These are phyloP conservation scores for Puya raimondii DNA, from an alignment of 176 grass and related monocot species.

Conservation along the genomic window DNA sequence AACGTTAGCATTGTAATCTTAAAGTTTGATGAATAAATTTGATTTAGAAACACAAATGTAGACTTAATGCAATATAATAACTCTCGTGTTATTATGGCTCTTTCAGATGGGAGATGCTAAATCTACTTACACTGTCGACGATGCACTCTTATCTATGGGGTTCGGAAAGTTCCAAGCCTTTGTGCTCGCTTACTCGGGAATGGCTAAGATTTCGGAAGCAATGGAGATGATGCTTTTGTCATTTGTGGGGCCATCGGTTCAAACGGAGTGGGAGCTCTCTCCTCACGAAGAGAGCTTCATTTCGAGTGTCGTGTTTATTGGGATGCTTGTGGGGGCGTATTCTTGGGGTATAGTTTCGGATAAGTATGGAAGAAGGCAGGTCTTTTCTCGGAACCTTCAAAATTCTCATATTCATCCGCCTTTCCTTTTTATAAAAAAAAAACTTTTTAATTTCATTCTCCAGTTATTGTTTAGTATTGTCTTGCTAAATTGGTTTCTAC, in stretches of 20 bases:
- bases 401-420: not conserved
- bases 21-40: too few species aligned
- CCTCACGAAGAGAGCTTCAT: constrained; percentile 75
- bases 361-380: constrained; percentile 78
- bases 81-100: not conserved
- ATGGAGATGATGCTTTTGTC: constrained; percentile 99
- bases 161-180: constrained; percentile 90
- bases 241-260: constrained; percentile 84
- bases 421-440: not conserved
- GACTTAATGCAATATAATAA: too few species aligned
- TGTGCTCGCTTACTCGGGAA: constrained; percentile 80
- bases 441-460: not conserved
- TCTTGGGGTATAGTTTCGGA: constrained; percentile 93
- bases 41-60: too few species aligned
- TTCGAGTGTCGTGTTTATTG: constrained; percentile 87
- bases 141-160: constrained; percentile 70
- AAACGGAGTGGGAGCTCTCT: constrained; percentile 75
- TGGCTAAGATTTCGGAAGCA: constrained; percentile 92
- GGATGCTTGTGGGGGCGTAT: constrained; percentile 89
- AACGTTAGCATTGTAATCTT: too few species aligned
- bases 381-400: constrained; percentile 15
- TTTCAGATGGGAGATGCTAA: constrained; percentile 62
- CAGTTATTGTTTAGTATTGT: too few species aligned
- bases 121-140: constrained; percentile 78
- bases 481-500: too few species aligned